A percentile compares a stretch with the other conserved stretches of the same genome.
These are phyloP conservation scores for Eucommia ulmoides DNA, from an alignment of 257 asterid species.

Conservation along the genomic window DNA sequence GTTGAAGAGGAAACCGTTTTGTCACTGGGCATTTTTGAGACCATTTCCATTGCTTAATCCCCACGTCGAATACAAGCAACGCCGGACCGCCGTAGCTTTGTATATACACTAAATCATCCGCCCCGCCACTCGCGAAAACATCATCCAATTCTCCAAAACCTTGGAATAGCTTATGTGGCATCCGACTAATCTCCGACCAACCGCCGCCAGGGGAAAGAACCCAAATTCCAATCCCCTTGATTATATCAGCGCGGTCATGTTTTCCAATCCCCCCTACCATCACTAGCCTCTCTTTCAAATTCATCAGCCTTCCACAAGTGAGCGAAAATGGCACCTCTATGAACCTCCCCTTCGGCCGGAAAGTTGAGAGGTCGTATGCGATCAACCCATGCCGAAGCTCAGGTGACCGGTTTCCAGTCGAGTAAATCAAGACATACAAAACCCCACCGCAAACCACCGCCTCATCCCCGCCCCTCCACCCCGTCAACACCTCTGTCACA, in stretches of 20 bases:
- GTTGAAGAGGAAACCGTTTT: constrained; percentile 6
- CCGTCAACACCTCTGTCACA: not conserved
- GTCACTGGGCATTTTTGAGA: constrained; percentile 1
- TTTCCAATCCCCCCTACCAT: constrained; percentile 12
- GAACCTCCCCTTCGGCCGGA: not conserved
- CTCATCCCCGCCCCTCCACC: constrained; percentile 9
- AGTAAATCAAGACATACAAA: constrained; percentile 4
- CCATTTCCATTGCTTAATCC: constrained; percentile 4
- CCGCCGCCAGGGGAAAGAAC: constrained; percentile 4
- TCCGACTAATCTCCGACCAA: constrained; percentile 3
- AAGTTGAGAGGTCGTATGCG: not conserved
- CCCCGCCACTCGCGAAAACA: constrained; percentile 7
- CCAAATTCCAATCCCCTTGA: constrained; percentile 10
- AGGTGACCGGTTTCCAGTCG: not conserved
- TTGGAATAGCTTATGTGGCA: constrained; percentile 1
- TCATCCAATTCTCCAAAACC: constrained; percentile 8
- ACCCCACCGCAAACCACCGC: constrained; percentile 6
- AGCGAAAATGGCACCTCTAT: not conserved
- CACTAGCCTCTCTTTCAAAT: constrained; percentile 4
- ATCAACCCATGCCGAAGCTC: constrained; percentile 6
- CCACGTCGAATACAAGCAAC: constrained; percentile 3
- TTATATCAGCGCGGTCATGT: constrained; percentile 2
- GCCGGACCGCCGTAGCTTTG: constrained; percentile 4
- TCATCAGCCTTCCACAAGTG: constrained; percentile 10
- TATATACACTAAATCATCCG: constrained; percentile 3